phyloP scores from a whole-genome alignment of 2,329 filamentous ascomycete genomes.

The Nectriaceae sp. region DNA sequence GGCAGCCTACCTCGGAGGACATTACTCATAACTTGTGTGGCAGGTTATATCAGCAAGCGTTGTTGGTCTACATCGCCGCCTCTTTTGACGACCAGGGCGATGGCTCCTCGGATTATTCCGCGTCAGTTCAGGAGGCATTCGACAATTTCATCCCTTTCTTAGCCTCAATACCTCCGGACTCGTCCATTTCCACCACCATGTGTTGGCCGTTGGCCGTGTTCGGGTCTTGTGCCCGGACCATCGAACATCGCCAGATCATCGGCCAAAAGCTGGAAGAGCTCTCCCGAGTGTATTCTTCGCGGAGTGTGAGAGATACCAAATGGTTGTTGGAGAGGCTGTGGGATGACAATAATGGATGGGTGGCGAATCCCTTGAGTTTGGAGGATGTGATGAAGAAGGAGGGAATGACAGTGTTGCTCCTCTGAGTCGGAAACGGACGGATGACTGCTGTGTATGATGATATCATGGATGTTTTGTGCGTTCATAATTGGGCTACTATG shows the following conservation, averaged over 20 bases:
- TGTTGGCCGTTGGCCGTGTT: constrained; percentile 6
- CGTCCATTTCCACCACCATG: constrained; percentile 3
- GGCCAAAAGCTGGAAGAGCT: not conserved
- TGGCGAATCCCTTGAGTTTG: not conserved
- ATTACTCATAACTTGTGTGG: not conserved
- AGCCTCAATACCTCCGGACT: constrained; percentile 3
- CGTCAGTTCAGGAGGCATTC: not conserved
- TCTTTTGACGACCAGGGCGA: not conserved
- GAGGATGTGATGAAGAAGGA: constrained; percentile 4
- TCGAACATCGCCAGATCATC: not conserved
- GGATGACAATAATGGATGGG: not conserved
- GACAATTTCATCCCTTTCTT: constrained; percentile 2
- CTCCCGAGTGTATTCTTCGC: constrained; percentile 1
- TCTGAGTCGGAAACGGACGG: not conserved
- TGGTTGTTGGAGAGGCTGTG: constrained; percentile 1
- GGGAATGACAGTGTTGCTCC: not conserved
- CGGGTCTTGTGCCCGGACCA: constrained; percentile 1
- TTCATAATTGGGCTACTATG: too few relatives aligned
- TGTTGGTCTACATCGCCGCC: constrained; percentile 2
- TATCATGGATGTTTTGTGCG: too few relatives aligned
- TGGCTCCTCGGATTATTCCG: not conserved
- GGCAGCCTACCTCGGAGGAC: not conserved
- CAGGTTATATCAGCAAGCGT: constrained; percentile 3
- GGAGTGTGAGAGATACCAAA: constrained; percentile 1
- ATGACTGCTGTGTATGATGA: too few relatives aligned